A percentile compares a stretch with the other conserved stretches of the same genome.
Conservation (phyloP, 1,284 basidiomycete species). For the Laetiporus sulphureus region DNA sequence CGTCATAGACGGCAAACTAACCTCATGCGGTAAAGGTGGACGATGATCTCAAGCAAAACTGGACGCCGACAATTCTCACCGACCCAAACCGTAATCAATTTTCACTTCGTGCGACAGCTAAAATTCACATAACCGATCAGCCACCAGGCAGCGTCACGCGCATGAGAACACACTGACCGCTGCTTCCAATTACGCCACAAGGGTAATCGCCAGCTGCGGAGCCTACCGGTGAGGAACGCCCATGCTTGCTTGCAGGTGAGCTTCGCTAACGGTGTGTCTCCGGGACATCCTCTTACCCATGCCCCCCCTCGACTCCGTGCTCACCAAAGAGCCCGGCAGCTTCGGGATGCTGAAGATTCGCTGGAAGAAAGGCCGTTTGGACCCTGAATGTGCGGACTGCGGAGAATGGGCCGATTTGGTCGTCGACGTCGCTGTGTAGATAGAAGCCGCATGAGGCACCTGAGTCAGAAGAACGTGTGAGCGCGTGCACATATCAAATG, state of each 20-base stretch:
- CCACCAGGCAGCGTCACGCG: not conserved
- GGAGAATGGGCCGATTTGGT: conserved; percentile 19
- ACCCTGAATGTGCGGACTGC: conserved; percentile 14
- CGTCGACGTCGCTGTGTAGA: conserved; percentile 19
- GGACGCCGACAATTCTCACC: too few relatives aligned
- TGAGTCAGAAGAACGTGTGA: conserved; percentile 10
- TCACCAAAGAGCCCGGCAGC: conserved; percentile 14
- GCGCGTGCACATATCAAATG: conserved; percentile 1
- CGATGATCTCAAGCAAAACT: too few relatives aligned
- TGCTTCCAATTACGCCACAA: conserved; percentile 3
- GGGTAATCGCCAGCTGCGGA: conserved; percentile 4
- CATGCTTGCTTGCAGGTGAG: conserved; percentile 14
- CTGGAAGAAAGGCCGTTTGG: conserved; percentile 25
- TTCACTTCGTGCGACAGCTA: too few relatives aligned
- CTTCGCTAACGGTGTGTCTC: conserved; percentile 22
- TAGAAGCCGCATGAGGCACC: conserved; percentile 24
- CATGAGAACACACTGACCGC: conserved; percentile 1
- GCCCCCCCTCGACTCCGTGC: conserved; percentile 22
- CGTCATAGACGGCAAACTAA: too few relatives aligned
- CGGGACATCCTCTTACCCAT: conserved; percentile 23
- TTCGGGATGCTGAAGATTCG: conserved; percentile 25
- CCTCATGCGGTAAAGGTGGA: too few relatives aligned
- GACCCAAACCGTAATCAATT: too few relatives aligned
- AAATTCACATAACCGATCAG: too few relatives aligned
- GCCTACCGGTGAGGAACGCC: conserved; percentile 5